These are phyloP conservation scores for Rhytidiadelphus loreus DNA, from an alignment of 225 moss, liverwort and hornwort species.

Conservation along the genomic window DNA sequence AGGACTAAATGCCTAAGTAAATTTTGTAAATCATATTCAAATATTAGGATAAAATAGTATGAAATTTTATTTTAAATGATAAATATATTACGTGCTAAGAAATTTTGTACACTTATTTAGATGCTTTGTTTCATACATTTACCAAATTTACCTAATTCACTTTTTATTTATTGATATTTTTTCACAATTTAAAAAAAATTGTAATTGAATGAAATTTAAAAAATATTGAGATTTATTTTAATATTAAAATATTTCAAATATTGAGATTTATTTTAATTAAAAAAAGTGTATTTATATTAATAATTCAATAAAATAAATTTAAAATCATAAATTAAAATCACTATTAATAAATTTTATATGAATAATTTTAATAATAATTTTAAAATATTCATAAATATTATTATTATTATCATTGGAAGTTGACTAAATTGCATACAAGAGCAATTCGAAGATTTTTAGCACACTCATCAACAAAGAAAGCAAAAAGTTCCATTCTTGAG, in stretches of 20 bases:
- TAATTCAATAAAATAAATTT: neutral
- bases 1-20: constrained; percentile 65
- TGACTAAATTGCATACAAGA: constrained; percentile 16
- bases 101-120: neutral
- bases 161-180: neutral
- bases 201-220: neutral
- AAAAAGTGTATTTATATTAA: neutral
- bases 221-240: neutral
- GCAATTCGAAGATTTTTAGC: constrained; percentile 73
- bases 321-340: no score
- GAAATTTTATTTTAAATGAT: no score
- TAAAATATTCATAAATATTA: neutral
- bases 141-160: neutral
- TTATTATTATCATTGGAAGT: neutral
- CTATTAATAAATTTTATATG: no score
- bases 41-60: no score
- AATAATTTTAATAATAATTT: no score
- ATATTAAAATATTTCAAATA: no score
- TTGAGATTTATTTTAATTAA: neutral
- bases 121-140: neutral
- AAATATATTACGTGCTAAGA: fast-evolving
- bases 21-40: neutral
- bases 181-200: neutral
- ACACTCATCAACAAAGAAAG: constrained; percentile 88
- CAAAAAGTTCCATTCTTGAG: constrained; percentile 54